Evolutionary conservation across 2,329 filamentous ascomycete genomes (phyloP).

Genomic region (Davidsoniella neocaledoniae): DNA sequence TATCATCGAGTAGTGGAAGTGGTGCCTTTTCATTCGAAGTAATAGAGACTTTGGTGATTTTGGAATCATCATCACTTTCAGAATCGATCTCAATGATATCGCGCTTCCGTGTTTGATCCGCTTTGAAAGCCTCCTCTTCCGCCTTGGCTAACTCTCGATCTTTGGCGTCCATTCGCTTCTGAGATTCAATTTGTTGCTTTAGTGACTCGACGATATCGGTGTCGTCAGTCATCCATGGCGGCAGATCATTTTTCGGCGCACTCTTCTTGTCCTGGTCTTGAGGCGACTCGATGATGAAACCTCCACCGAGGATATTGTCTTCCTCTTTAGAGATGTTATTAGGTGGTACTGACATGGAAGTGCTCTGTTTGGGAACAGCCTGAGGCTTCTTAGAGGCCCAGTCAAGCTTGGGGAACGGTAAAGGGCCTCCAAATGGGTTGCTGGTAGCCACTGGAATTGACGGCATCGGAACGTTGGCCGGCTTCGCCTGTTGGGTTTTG

Average conservation of each 20-base stretch:
- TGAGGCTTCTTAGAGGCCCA: slow-evolving; percentile 21
- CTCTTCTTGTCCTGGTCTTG: slow-evolving; percentile 18
- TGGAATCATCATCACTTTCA: slow-evolving; percentile 34
- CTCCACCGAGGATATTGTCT: slow-evolving; percentile 3
- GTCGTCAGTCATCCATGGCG: slow-evolving; percentile 56
- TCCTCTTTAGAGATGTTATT: neutral
- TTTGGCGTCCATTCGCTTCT: slow-evolving; percentile 45
- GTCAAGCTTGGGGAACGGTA: slow-evolving; percentile 81
- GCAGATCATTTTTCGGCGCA: slow-evolving; percentile 39
- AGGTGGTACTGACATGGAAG: too few species aligned
- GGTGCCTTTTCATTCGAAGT: neutral
- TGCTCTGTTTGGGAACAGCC: neutral
- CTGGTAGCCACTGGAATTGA: neutral
- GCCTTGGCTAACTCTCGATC: slow-evolving; percentile 40
- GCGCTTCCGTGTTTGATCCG: slow-evolving; percentile 23
- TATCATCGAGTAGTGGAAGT: too few species aligned
- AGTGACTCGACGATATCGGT: slow-evolving; percentile 49
- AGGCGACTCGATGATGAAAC: neutral
- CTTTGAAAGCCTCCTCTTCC: slow-evolving; percentile 23
- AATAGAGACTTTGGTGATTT: slow-evolving; percentile 22
- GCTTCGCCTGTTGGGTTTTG: slow-evolving; percentile 20
- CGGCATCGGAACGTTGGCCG: neutral
- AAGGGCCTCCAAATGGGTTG: slow-evolving; percentile 50
- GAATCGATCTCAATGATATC: slow-evolving; percentile 46
- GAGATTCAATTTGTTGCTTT: slow-evolving; percentile 38